Evolutionary conservation across 2,329 filamentous ascomycete species (phyloP), one percentile per base, ranked within the genome.

Genomic region (Bimuria novae-zelandiae): DNA sequence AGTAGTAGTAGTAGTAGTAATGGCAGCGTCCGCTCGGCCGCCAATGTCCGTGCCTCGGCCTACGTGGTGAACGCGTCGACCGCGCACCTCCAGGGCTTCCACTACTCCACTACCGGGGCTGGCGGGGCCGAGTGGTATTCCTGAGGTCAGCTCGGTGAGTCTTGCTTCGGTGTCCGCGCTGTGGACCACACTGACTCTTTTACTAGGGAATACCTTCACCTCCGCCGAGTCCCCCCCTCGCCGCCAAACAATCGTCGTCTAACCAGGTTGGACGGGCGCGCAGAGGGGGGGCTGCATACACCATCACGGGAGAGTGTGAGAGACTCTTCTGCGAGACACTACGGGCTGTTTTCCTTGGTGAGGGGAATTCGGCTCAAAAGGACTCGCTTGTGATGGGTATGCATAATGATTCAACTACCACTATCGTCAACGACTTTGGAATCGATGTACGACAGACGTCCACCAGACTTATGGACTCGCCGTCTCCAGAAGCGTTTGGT

Each of bases 261-360:
- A 84, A 86, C 79, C 67, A 70, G 12, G 40, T 42, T 62, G 64
- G 66, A 62, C 62, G 62, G 71, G 77, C 76, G 75, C 73, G 76
- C 68, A 79, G 76, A 88, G 89, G 89, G 89, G 92, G 92, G 91
- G 92, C 92, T 88, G 87, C 90, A 89, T 86, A 90, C 80, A 87
- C 88, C 82, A 96, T 96, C 84, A 92, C 89, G 90, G 92, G 89
- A 92, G 92, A 96, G 90, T 96, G 92, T 96, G 92, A 96, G 92
- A 97, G 92, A 84, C 93, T 96, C 88, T 96, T 96, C 86, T 96
- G 92, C 81, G 91, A 93, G 88, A 88, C 87, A 84, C 90, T 96
- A 87, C 89, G 85, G 80, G 81, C 87, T 81, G 89, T 90, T 82
- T 96, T 97, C 86, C 89, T 89, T 84, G 92, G 90, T 96, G 92